These are phyloP conservation scores for Epipyxis sp. DNA, from an alignment of 108 stramenopile genomes.

Conservation along the genomic window DNA sequence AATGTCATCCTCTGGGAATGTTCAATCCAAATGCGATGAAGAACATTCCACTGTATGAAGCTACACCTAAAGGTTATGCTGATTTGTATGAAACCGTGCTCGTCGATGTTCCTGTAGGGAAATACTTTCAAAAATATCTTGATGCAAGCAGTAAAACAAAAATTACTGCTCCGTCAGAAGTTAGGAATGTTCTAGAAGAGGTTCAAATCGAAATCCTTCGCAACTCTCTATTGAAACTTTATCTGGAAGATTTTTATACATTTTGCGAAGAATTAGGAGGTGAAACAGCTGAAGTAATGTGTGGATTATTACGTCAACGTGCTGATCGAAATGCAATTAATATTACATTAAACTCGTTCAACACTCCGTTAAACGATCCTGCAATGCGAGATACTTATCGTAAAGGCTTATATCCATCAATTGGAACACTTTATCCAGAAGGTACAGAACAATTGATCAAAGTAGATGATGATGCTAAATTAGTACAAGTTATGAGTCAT, in stretches of 20 bases:
- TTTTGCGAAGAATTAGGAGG: conserved; percentile 80
- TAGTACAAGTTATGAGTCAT: conserved; percentile 67
- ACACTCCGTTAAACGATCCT: conserved; percentile 76
- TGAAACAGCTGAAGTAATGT: conserved; percentile 89
- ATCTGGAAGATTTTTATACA: conserved; percentile 89
- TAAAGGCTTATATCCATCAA: conserved; percentile 88
- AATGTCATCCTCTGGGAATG: conserved; percentile 97
- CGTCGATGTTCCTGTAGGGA: conserved; percentile 96
- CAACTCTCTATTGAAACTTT: conserved; percentile 85
- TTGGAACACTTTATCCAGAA: conserved; percentile 93
- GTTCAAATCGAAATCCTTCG: conserved; percentile 98
- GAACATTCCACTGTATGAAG: conserved; percentile 91
- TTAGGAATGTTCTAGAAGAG: conserved; percentile 88
- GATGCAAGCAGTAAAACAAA: conserved; percentile 63
- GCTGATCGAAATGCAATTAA: conserved; percentile 97
- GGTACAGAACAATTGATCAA: conserved; percentile 84
- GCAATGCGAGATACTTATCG: conserved; percentile 88
- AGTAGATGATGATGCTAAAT: conserved; percentile 80
- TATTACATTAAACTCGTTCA: conserved; percentile 97
- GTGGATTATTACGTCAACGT: conserved; percentile 83
- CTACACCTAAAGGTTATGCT: conserved; percentile 81
- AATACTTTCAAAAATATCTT: conserved; percentile 86
- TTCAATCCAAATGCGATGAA: conserved; percentile 96
- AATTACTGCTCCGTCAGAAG: conserved; percentile 50
- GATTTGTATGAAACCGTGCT: conserved; percentile 97